A percentile compares a stretch with the other conserved stretches of the same genome.
These are phyloP conservation scores for Trichoderma sp. DNA, from an alignment of 2,329 filamentous ascomycete genomes.

Conservation along the genomic window DNA sequence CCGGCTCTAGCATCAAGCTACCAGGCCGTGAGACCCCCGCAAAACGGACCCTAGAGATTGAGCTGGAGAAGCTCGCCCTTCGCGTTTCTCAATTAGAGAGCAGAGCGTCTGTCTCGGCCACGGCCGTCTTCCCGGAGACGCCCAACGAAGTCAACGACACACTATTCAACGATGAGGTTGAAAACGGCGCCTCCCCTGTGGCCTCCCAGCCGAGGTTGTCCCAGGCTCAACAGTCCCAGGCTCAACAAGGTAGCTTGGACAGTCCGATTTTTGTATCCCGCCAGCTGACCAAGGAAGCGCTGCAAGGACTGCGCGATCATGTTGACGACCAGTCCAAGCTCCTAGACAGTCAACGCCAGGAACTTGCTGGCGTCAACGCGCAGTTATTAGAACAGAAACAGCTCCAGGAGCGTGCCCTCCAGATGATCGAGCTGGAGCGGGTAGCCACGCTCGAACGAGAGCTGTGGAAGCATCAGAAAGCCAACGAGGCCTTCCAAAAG, in stretches of 20 bases:
- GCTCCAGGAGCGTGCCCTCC: constrained; percentile 77
- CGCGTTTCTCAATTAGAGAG: constrained; percentile 81
- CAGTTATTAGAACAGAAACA: constrained; percentile 84
- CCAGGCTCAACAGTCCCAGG: constrained; percentile 39
- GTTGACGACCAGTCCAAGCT: constrained; percentile 92
- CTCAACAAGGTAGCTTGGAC: constrained; percentile 40
- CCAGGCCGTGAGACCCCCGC: constrained; percentile 73
- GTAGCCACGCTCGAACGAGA: constrained; percentile 89
- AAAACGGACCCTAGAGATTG: constrained; percentile 77
- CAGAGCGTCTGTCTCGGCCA: constrained; percentile 61
- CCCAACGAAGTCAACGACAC: constrained; percentile 72
- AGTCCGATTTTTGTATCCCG: constrained; percentile 37
- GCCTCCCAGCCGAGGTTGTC: constrained; percentile 45
- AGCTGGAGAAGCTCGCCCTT: constrained; percentile 73
- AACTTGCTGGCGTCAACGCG: constrained; percentile 80
- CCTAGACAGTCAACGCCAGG: constrained; percentile 81
- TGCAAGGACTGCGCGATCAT: constrained; percentile 82
- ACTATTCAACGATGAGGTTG: constrained; percentile 57
- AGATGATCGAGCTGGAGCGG: constrained; percentile 76
- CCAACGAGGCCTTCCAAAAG: constrained; percentile 98
- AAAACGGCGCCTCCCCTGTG: constrained; percentile 41
- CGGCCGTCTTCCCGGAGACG: constrained; percentile 70
- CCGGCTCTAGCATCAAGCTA: constrained; percentile 59
- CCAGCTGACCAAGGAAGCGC: constrained; percentile 74
- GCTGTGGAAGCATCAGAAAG: constrained; percentile 94